A percentile compares a stretch with the other conserved stretches of the same genome.
Evolutionary conservation across 371 early-diverging fungal species (phyloP).

Genomic region (Capillidium rhysosporum): DNA sequence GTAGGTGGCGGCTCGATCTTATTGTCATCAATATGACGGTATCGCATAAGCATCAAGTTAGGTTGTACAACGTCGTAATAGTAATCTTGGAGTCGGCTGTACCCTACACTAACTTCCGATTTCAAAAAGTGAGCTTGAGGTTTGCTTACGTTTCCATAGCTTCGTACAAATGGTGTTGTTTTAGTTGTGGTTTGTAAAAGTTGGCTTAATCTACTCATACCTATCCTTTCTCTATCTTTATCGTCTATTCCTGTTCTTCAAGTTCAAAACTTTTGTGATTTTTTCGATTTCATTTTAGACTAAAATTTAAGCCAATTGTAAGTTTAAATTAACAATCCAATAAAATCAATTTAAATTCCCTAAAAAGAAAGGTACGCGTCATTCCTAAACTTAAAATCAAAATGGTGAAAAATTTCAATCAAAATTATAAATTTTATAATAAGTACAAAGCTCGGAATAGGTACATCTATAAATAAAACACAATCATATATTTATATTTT

Average conservation of each 20-base stretch:
- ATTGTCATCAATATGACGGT: background rate
- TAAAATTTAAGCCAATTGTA: background rate
- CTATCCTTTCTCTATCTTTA: too few species aligned
- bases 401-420: too few species aligned
- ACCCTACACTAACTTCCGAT: background rate
- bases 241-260: background rate
- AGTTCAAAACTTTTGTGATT: background rate
- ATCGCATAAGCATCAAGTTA: background rate
- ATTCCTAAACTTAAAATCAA: background rate
- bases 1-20: background rate
- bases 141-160: background rate
- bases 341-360: background rate
- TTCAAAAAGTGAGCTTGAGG: background rate
- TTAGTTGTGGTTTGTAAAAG: background rate
- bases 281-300: too few species aligned
- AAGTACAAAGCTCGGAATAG: too few species aligned
- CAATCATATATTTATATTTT: too few species aligned
- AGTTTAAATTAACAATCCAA: background rate
- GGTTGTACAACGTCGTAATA: conserved; percentile 5
- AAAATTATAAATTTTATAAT: too few species aligned
- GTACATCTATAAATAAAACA: too few species aligned
- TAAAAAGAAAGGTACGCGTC: background rate
- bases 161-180: background rate
- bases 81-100: conserved; percentile 3
- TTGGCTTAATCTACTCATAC: background rate